Evolutionary conservation across 345 rosid genomes (phyloP), one percentile per base, ranked within the genome.

Genomic region (Balakata baccata): DNA sequence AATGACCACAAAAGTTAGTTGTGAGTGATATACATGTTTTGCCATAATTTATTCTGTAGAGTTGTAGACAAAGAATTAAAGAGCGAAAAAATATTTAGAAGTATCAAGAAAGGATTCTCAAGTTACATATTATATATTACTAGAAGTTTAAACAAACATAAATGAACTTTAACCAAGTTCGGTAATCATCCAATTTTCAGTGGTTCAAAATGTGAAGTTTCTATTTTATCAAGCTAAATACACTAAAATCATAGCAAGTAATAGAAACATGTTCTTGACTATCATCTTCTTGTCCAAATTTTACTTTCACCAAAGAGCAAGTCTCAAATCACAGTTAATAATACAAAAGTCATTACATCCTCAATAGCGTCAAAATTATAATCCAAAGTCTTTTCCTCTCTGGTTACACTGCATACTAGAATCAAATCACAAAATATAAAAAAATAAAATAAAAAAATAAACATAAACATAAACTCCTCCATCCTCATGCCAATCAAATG

Each of bases 1-100:
- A 74, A 43, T 64, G 62, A n/a, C 13, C n/a, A 47, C 53, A 20
- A n/a, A 63, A 63, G 13, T 38, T 20, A 64, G 52, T 13, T 64
- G 13, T 3, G 38, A 69, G 43, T 43, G 20, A 64, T 38, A 12
- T 52, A 13, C 66, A 56, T 38, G 64, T 34, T 60, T 13, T 37
- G 4, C n/a, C 7, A 60, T 8, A 29, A 11, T 11, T 54, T 60
- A 34, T 3, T 0, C 37, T 8, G 62, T 22, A 60, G 37, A 7
- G n/a, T n/a, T n/a, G n/a, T n/a, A n/a, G n/a, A n/a, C 1, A 14
- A 12, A 1, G 12, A 38, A 63, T 1, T 11, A 3, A 2, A 61
- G 45, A 61, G 66, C 34, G 2, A 37, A 38, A 37, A 18, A 54
- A 7, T 6, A 7, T 18, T n/a, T 7, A 54, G n/a, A 54, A 20